A percentile compares a stretch with the other conserved stretches of the same genome.
These are phyloP conservation scores for Aspergillus avenaceus DNA, from an alignment of 495 filamentous ascomycete genomes.

Conservation along the genomic window DNA sequence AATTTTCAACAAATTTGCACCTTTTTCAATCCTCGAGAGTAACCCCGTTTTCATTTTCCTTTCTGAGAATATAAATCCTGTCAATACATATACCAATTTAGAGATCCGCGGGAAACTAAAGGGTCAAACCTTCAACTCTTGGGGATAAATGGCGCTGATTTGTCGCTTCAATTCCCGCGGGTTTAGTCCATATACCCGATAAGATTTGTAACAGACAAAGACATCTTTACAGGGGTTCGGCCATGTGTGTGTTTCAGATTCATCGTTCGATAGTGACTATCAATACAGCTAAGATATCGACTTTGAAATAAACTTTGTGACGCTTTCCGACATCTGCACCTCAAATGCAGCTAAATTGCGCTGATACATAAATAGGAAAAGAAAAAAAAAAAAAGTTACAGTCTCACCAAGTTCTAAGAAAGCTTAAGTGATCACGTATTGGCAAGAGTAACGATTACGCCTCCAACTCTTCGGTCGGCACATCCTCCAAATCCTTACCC, in stretches of 20 bases:
- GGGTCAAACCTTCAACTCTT: not conserved
- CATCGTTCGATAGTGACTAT: not conserved
- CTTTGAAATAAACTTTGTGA: not conserved
- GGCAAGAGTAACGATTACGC: slow-evolving; percentile 27
- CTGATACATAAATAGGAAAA: not conserved
- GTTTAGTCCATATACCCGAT: too few species aligned
- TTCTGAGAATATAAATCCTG: too few species aligned
- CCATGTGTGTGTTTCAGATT: too few species aligned
- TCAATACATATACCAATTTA: too few species aligned
- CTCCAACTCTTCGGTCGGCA: slow-evolving; percentile 75
- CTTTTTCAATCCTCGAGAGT: too few species aligned
- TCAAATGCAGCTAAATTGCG: not conserved
- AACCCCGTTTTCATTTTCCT: too few species aligned
- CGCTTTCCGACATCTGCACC: not conserved
- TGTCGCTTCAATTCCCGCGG: not conserved
- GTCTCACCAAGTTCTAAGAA: not conserved
- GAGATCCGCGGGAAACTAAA: not conserved
- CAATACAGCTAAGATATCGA: not conserved
- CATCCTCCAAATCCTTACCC: slow-evolving; percentile 72
- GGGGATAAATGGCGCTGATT: not conserved
- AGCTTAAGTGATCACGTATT: not conserved
- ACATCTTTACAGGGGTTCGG: too few species aligned
- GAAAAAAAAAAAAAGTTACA: not conserved
- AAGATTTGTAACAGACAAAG: too few species aligned
- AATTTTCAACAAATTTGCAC: too few species aligned